Evolutionary conservation across 345 rosid species (phyloP).

Genomic region (Syzygium aqueum): DNA sequence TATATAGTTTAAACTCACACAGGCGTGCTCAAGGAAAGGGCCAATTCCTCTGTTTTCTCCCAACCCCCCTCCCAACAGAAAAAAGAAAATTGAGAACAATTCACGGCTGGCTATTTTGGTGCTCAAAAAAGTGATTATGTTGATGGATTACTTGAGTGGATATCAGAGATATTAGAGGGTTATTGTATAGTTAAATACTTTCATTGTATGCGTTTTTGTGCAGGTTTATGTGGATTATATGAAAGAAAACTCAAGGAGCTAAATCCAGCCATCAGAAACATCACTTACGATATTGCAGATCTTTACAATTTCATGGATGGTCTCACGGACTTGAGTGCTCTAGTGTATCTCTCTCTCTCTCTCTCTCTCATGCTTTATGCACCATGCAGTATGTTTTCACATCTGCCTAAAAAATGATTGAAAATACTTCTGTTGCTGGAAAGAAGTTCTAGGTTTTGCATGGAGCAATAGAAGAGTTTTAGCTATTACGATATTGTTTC

Average conservation of each 20-base stretch:
- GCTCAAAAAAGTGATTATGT: not conserved
- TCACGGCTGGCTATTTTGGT: not conserved
- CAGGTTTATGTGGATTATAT: conserved; percentile 75
- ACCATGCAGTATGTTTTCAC: not conserved
- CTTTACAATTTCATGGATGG: conserved; percentile 87
- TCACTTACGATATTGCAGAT: conserved; percentile 69
- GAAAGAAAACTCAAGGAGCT: conserved; percentile 82
- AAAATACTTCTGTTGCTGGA: not conserved
- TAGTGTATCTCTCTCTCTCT: conserved; percentile 52
- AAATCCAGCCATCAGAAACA: conserved; percentile 62
- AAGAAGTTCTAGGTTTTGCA: not conserved
- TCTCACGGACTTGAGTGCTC: conserved; percentile 80
- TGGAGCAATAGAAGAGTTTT: not conserved
- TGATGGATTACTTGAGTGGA: not conserved
- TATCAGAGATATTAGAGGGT: not conserved
- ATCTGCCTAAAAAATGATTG: not conserved
- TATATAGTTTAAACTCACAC: not conserved
- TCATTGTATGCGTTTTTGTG: not conserved
- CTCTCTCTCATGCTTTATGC: not conserved
- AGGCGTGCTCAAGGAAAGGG: not conserved
- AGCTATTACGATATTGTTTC: not conserved
- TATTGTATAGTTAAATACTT: not conserved
- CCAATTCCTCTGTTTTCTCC: not conserved
- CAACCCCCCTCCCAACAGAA: not conserved
- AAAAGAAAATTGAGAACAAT: not conserved